Conservation (phyloP, 495 filamentous ascomycete species). For the Aspergillus asperescens region DNA sequence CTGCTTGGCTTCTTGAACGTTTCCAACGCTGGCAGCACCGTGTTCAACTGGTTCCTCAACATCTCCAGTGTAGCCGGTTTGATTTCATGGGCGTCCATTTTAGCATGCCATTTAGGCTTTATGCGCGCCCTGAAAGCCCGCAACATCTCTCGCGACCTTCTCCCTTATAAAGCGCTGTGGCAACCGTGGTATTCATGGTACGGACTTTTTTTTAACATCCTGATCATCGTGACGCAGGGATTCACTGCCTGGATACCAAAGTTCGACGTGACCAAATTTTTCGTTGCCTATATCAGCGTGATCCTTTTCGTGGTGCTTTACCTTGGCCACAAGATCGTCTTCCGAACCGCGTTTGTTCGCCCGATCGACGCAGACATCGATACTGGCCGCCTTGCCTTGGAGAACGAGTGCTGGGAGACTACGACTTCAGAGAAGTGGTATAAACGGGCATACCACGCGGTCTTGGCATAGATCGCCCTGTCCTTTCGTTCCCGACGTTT, state of each 20-base stretch:
- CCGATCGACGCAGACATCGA: conserved; percentile 45
- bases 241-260: conserved; percentile 60
- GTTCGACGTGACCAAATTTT: conserved; percentile 55
- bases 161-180: conserved; percentile 54
- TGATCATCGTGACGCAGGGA: conserved; percentile 65
- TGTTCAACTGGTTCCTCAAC: conserved; percentile 58
- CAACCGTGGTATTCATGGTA: conserved; percentile 57
- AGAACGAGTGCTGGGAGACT: conserved; percentile 45
- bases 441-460: conserved; percentile 23
- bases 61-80: conserved; percentile 62
- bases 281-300: conserved; percentile 57
- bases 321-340: conserved; percentile 52
- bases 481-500: no score
- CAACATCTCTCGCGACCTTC: conserved; percentile 49
- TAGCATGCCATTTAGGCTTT: conserved; percentile 57
- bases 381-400: conserved; percentile 37
- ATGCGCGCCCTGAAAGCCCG: conserved; percentile 53
- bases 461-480: conserved; percentile 17
- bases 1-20: conserved; percentile 50
- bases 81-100: conserved; percentile 60
- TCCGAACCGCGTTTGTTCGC: conserved; percentile 37
- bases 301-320: conserved; percentile 57
- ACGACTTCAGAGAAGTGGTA: conserved; percentile 40
- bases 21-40: conserved; percentile 39
- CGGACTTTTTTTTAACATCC: conserved; percentile 58